phyloP scores from a whole-genome alignment of 371 early-diverging fungal genomes.

The Mucor sp. region DNA sequence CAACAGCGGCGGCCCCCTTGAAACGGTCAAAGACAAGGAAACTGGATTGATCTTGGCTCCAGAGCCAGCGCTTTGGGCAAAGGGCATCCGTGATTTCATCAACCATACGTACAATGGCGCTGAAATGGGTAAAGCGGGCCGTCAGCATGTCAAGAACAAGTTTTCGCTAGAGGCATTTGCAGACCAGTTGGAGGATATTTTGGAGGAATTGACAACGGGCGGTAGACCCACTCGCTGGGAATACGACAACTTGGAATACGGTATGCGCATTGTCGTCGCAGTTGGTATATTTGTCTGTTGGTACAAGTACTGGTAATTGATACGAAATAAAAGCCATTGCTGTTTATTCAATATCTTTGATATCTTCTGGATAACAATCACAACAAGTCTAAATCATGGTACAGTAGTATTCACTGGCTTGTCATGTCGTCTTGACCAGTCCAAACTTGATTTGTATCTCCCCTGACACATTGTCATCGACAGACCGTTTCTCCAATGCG shows the following conservation, averaged over 20 bases:
- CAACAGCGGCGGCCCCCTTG: conserved; percentile 87
- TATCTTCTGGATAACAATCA: too few relatives aligned
- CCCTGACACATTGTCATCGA: conserved; percentile 42
- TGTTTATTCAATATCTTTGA: too few relatives aligned
- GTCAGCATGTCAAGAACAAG: conserved; percentile 58
- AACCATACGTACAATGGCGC: conserved; percentile 24
- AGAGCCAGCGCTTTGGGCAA: conserved; percentile 65
- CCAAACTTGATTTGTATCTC: conserved; percentile 42
- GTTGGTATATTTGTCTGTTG: conserved; percentile 21
- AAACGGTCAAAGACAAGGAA: conserved; percentile 69
- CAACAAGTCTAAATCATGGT: too few relatives aligned
- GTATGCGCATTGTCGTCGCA: conserved; percentile 24
- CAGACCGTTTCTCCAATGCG: conserved; percentile 32
- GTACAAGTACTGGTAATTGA: conserved; percentile 24
- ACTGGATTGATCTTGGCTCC: conserved; percentile 81
- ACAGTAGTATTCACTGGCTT: too few relatives aligned
- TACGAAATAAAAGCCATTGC: neutral
- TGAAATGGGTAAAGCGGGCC: conserved; percentile 67
- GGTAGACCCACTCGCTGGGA: conserved; percentile 18
- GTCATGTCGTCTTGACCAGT: conserved; percentile 29
- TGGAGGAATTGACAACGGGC: conserved; percentile 39
- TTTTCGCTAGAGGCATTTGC: conserved; percentile 76
- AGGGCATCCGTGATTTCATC: conserved; percentile 56
- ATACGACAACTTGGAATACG: conserved; percentile 30
- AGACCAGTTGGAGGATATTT: conserved; percentile 62